These are phyloP conservation scores for Phytophthora pisi DNA, from an alignment of 352 stramenopile genomes.

Conservation along the genomic window DNA sequence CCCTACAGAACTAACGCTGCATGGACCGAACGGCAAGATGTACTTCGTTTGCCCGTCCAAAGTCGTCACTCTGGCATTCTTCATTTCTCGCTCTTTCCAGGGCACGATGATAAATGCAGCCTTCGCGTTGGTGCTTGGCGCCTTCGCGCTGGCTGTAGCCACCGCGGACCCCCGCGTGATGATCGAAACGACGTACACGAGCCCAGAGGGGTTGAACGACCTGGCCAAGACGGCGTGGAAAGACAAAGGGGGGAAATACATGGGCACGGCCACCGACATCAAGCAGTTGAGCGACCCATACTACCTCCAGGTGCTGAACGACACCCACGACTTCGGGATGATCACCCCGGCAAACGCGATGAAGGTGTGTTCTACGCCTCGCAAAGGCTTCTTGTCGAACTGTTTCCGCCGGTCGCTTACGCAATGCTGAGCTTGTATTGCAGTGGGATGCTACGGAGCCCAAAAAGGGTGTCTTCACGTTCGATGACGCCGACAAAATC, in stretches of 20 bases:
- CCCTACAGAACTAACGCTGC: conserved; percentile 24
- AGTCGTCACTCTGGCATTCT: conserved; percentile 14
- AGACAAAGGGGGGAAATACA: conserved; percentile 36
- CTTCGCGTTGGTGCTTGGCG: conserved; percentile 18
- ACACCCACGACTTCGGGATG: conserved; percentile 38
- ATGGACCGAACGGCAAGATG: conserved; percentile 22
- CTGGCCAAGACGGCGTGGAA: conserved; percentile 29
- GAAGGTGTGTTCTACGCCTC: conserved; percentile 24
- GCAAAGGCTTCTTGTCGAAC: conserved; percentile 4
- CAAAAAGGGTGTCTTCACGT: conserved; percentile 33
- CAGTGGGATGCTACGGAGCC: conserved; percentile 37
- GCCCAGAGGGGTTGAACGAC: conserved; percentile 30
- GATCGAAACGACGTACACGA: conserved; percentile 40
- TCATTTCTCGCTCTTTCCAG: conserved; percentile 11
- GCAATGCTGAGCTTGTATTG: not conserved
- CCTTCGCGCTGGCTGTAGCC: conserved; percentile 14
- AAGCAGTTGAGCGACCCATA: conserved; percentile 35
- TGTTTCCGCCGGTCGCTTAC: not conserved
- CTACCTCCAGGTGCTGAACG: conserved; percentile 29
- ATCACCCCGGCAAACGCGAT: conserved; percentile 41
- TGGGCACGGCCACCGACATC: conserved; percentile 40
- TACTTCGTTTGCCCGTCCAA: conserved; percentile 2
- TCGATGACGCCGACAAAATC: conserved; percentile 34
- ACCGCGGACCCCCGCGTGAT: conserved; percentile 30
- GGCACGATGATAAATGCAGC: conserved; percentile 17